Evolutionary conservation across 331 rosid genomes (phyloP), one percentile per base, ranked within the genome.

Genomic region (Spiraea crenata): DNA sequence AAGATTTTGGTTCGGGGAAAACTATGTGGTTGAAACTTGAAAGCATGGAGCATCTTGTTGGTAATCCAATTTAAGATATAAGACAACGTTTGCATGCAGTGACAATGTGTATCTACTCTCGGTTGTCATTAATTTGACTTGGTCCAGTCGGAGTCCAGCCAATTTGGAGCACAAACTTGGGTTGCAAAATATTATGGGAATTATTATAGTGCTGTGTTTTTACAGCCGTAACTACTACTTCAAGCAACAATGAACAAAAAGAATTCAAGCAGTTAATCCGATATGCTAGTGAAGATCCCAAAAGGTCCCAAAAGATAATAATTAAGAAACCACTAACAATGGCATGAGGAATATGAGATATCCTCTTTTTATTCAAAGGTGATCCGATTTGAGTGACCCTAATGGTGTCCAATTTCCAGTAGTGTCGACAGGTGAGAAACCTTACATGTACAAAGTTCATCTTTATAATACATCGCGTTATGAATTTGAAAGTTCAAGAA

Each of bases 21-120:
- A 72, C 70, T 51, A 71, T 57, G 76, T 66, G 62, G 71, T 82
- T 50, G 1, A 63, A 62, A 65, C 67, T 79, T 7, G 8, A 3
- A 46, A 59, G 47, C 6, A 37, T 44, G 35, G 47, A 48, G 50
- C 38, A 48, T 49, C 41, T 17, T 17, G 9, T 72, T 11, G 34
- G 14, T 47, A 47, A 45, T 69, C 62, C 15, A 3, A 42, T 55
- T 15, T n/a, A 41, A 16, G 9, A 69, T 39, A 40, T 69, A 47
- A 47, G 44, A 40, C 63, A 69, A 54, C 41, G 54, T 40, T 25
- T 69, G 54, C 42, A 37, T 67, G 62, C 62, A 54, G 15, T 39
- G 62, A 38, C 41, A 69, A 8, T 14, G 5, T 15, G 25, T 25
- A 25, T 25, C 31, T 25, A 41, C 31, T 25, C 9, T 25, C 9